These are phyloP conservation scores for Dryadomyces quercivorus DNA, from an alignment of 2,329 filamentous ascomycete genomes.

Conservation along the genomic window DNA sequence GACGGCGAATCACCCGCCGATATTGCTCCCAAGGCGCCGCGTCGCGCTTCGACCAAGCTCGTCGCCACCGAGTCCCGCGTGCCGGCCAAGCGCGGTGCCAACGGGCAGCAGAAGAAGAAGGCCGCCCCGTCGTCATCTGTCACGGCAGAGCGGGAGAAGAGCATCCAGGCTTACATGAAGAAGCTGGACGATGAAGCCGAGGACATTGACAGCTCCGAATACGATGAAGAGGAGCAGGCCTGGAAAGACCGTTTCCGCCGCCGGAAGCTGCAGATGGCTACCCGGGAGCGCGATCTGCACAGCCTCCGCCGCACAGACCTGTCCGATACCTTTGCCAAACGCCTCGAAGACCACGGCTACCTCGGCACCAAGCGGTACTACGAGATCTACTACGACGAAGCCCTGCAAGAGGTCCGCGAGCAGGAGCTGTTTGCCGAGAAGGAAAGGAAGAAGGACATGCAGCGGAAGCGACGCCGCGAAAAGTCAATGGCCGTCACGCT, in stretches of 20 bases:
- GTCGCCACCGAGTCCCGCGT: constrained; percentile 30
- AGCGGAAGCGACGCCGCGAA: constrained; percentile 87
- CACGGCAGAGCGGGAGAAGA: constrained; percentile 51
- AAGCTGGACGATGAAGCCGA: constrained; percentile 26
- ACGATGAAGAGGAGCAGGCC: constrained; percentile 28
- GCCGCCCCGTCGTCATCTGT: constrained; percentile 16
- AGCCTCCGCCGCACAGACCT: constrained; percentile 51
- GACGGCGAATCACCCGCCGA: constrained; percentile 25
- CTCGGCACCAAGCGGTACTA: constrained; percentile 67
- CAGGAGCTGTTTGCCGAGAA: constrained; percentile 90
- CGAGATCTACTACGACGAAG: constrained; percentile 64
- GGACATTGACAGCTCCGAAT: constrained; percentile 31
- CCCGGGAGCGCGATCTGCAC: constrained; percentile 45
- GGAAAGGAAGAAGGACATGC: constrained; percentile 99
- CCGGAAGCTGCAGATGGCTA: constrained; percentile 54
- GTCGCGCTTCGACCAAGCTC: constrained; percentile 36
- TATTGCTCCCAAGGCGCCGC: constrained; percentile 28
- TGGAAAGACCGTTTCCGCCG: constrained; percentile 51
- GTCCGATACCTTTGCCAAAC: constrained; percentile 43
- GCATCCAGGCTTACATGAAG: constrained; percentile 54
- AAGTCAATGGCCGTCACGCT: constrained; percentile 92
- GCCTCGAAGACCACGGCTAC: constrained; percentile 56
- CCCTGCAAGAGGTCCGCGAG: constrained; percentile 75
- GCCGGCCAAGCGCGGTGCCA: constrained; percentile 45
- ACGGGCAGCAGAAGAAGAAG: constrained; percentile 42